Conservation (phyloP, 1,284 basidiomycete genomes). For the Moesziomyces parantarcticus region DNA sequence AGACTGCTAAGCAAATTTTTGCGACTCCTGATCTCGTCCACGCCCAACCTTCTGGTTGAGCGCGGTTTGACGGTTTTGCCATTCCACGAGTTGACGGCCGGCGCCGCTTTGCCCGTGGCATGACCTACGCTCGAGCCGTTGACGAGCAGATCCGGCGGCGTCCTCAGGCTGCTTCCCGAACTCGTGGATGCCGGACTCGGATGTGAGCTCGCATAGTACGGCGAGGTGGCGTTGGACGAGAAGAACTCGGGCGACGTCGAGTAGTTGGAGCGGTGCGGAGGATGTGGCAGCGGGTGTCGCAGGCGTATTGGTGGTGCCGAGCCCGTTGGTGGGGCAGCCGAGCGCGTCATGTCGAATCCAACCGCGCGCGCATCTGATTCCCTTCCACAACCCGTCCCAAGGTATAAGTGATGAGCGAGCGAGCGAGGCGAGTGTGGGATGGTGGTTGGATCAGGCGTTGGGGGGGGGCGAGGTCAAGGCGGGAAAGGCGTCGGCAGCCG, state of each 20-base stretch:
- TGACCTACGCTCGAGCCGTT: constrained; percentile 33
- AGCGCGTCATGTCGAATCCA: not conserved
- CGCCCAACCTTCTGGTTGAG: not conserved
- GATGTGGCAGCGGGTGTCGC: constrained; percentile 16
- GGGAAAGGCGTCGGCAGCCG: too few species aligned
- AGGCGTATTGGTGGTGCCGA: constrained; percentile 30
- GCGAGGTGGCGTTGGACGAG: constrained; percentile 9
- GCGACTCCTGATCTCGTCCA: constrained; percentile 20
- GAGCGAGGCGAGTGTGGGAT: too few species aligned
- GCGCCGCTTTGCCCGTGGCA: not conserved
- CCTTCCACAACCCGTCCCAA: too few species aligned
- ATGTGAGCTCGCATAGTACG: constrained; percentile 30
- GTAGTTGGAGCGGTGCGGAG: constrained; percentile 1
- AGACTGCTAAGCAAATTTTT: constrained; percentile 10
- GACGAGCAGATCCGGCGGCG: constrained; percentile 54
- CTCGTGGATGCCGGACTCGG: constrained; percentile 19
- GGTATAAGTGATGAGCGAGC: too few species aligned
- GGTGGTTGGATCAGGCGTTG: too few species aligned
- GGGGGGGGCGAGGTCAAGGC: too few species aligned
- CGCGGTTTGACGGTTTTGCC: constrained; percentile 18
- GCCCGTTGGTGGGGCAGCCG: constrained; percentile 8
- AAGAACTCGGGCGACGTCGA: constrained; percentile 3
- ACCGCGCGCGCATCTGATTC: too few species aligned
- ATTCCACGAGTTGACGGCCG: constrained; percentile 37
- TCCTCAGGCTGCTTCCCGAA: constrained; percentile 30